These are phyloP conservation scores for Bondarzewia mesenterica DNA, from an alignment of 1,284 basidiomycete species.

Conservation along the genomic window DNA sequence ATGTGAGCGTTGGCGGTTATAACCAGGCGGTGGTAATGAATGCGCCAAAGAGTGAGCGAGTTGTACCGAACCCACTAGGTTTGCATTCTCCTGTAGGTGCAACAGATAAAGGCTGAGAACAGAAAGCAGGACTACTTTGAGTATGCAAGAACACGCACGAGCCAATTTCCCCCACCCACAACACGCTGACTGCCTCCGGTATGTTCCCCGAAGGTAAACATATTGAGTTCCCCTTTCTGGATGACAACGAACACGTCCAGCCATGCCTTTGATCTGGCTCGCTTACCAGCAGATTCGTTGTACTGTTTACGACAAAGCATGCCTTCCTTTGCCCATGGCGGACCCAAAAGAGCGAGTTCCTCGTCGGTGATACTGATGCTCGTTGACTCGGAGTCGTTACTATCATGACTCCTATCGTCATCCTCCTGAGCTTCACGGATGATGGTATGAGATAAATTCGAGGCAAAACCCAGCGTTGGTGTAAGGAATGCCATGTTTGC, in stretches of 20 bases:
- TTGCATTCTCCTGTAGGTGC: constrained; percentile 67
- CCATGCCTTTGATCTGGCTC: constrained; percentile 84
- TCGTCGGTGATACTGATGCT: constrained; percentile 86
- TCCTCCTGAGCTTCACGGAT: constrained; percentile 93
- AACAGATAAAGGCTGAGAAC: constrained; percentile 4
- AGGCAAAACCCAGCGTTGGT: constrained; percentile 89
- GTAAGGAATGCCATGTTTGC: constrained; percentile 48
- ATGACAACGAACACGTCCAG: constrained; percentile 94
- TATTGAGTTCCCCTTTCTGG: constrained; percentile 85
- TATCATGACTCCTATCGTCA: constrained; percentile 67
- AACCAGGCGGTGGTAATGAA: constrained; percentile 84
- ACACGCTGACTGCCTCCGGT: constrained; percentile 47
- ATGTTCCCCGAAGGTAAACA: constrained; percentile 86
- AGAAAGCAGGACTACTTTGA: not conserved
- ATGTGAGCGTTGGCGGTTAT: constrained; percentile 82
- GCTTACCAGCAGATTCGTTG: constrained; percentile 78
- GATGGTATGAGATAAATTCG: constrained; percentile 91
- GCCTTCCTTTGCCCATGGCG: constrained; percentile 98
- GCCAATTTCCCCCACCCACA: constrained; percentile 96
- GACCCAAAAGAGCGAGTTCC: constrained; percentile 87
- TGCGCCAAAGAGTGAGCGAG: constrained; percentile 88
- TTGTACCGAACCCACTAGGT: constrained; percentile 69
- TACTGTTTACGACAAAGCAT: constrained; percentile 92
- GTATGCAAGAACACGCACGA: constrained; percentile 70
- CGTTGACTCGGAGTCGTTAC: constrained; percentile 51